phyloP scores from a whole-genome alignment of 306 rosid species.

The Potentilla sterilis region DNA sequence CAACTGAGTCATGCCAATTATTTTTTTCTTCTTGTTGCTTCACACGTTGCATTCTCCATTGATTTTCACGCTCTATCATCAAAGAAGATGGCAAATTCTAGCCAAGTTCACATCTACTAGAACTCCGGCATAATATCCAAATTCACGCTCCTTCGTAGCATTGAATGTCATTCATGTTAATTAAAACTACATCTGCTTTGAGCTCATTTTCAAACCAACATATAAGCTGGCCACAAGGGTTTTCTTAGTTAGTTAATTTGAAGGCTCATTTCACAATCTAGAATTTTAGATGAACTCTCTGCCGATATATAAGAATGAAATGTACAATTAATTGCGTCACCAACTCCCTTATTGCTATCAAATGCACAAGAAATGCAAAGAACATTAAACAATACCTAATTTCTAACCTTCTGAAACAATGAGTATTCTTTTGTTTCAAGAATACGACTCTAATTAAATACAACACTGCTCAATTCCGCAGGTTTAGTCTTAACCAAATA shows the following conservation, averaged over 20 bases:
- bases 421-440: constrained; percentile 16
- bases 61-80: background rate
- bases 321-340: constrained; percentile 37
- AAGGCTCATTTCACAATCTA: constrained; percentile 6
- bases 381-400: background rate
- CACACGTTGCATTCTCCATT: background rate
- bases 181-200: no score
- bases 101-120: background rate
- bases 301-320: constrained; percentile 28
- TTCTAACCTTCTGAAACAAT: constrained; percentile 19
- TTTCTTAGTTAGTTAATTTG: background rate
- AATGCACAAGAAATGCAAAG: constrained; percentile 34
- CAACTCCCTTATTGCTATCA: constrained; percentile 45
- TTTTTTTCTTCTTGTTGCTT: no score
- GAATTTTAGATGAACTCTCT: constrained; percentile 28
- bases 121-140: background rate
- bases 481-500: constrained; percentile 37
- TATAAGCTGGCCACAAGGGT: no score
- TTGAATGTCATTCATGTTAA: no score
- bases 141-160: no score
- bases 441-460: constrained; percentile 1
- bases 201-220: no score
- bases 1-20: no score
- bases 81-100: background rate
- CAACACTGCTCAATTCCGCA: background rate